Evolutionary conservation across 2,329 filamentous ascomycete genomes (phyloP).

Genomic region (Colletotrichum sp.): DNA sequence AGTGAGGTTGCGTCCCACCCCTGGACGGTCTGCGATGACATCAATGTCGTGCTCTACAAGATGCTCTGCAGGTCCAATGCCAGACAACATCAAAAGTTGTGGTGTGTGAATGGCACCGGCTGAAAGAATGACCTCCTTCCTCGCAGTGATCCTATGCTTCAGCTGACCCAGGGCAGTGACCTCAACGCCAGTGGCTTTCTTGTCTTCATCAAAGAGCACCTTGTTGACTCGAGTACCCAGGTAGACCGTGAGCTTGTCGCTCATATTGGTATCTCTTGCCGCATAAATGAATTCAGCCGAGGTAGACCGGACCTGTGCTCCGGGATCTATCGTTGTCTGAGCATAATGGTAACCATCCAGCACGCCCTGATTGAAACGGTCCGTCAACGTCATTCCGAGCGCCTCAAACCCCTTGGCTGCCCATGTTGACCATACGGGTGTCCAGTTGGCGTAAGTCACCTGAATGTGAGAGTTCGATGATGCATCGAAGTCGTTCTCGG

Average conservation of each 20-base stretch:
- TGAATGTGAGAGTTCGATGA: conserved; percentile 27
- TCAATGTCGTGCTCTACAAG: conserved; percentile 41
- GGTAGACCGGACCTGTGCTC: conserved; percentile 32
- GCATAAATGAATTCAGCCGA: conserved; percentile 42
- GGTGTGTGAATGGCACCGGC: conserved; percentile 11
- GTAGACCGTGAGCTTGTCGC: conserved; percentile 43
- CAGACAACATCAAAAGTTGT: conserved; percentile 15
- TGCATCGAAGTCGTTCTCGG: neutral
- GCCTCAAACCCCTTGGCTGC: conserved; percentile 36
- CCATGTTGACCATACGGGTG: conserved; percentile 24
- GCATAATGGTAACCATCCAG: conserved; percentile 38
- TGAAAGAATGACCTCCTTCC: conserved; percentile 7
- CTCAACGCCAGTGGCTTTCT: conserved; percentile 44
- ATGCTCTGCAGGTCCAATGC: conserved; percentile 47
- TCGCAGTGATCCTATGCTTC: conserved; percentile 7
- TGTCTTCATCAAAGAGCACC: conserved; percentile 46
- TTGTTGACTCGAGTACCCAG: conserved; percentile 45
- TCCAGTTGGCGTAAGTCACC: conserved; percentile 28
- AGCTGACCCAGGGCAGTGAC: conserved; percentile 27
- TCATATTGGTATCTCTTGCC: conserved; percentile 23
- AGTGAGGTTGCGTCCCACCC: conserved; percentile 84
- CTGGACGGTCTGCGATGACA: conserved; percentile 59
- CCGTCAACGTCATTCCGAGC: conserved; percentile 38
- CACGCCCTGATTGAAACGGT: conserved; percentile 44
- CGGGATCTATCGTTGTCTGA: conserved; percentile 31